Evolutionary conservation across 169 alveolate species (phyloP).

Genomic region (Plasmodium fragile): DNA sequence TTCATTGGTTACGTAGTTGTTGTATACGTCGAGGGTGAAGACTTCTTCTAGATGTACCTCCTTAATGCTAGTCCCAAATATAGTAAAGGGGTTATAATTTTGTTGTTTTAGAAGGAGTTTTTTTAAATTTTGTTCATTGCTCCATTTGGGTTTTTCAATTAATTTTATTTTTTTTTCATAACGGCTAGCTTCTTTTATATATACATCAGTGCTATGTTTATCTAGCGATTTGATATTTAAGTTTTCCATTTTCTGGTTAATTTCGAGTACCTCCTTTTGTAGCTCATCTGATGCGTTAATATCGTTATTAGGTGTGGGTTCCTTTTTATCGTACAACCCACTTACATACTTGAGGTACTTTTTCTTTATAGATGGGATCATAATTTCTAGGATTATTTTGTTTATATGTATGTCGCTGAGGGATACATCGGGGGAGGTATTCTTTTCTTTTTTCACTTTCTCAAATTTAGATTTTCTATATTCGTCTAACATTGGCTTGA

Average conservation of each 20-base stretch:
- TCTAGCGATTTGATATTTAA: slow-evolving; percentile 19
- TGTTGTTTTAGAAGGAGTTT: slow-evolving; percentile 44
- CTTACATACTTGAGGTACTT: slow-evolving; percentile 38
- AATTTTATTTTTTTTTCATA: slow-evolving; percentile 72
- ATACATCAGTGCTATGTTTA: not conserved
- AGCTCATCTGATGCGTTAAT: slow-evolving; percentile 36
- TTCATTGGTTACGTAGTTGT: slow-evolving; percentile 64
- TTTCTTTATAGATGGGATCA: slow-evolving; percentile 58
- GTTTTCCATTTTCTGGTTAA: slow-evolving; percentile 37
- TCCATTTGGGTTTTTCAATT: slow-evolving; percentile 52
- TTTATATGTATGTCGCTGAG: slow-evolving; percentile 10
- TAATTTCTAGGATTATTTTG: slow-evolving; percentile 52
- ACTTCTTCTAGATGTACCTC: slow-evolving; percentile 67
- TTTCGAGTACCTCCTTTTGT: slow-evolving; percentile 47
- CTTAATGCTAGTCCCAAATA: slow-evolving; percentile 62
- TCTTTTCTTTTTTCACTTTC: slow-evolving; percentile 28
- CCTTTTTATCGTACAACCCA: slow-evolving; percentile 21
- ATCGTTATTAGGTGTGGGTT: not conserved
- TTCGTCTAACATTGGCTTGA: slow-evolving; percentile 63
- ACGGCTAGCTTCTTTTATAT: not conserved
- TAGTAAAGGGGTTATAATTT: slow-evolving; percentile 65
- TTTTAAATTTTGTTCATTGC: slow-evolving; percentile 34
- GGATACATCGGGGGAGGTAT: not conserved
- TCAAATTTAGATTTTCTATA: slow-evolving; percentile 47
- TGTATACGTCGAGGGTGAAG: slow-evolving; percentile 60